Evolutionary conservation across 345 rosid species (phyloP), one percentile per base, ranked within the genome.

Genomic region (Brassica rapa): DNA sequence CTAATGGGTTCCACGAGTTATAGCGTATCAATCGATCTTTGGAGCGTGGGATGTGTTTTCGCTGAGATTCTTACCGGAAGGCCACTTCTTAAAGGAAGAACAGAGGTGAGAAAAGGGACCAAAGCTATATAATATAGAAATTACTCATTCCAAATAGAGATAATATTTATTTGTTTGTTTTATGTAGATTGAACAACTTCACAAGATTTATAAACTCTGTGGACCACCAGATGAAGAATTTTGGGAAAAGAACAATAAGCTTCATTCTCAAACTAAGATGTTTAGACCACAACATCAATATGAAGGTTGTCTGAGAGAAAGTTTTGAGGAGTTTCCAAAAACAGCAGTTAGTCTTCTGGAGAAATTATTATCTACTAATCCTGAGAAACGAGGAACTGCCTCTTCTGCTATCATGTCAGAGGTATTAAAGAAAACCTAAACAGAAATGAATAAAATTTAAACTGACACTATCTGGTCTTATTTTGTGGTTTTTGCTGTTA

Each of bases 41-140:
- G 97, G 97, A 91, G 97, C 60, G 86, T 88, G 5, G 97, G 97
- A 12, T 91, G 94, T 41, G 97, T 89, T 7, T 87, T 91, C 68
- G 88, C 91, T 1, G 92, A 89, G 83, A 83, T 91, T 75, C 85
- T 88, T 46, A 62, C 83, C 5, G 89, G 92, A 25, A 89, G 82
- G 57, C 97, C 94, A 76, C 82, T 87, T n/a, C 90, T 91, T 2
- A 91, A 89, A 80, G 97, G 92, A 62, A 86, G 97, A 84, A 91
- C 97, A 64, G 80, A 80, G 76, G 83, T 80, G 4, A 68, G 66
- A 27, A 62, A 62, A 61, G 8, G 14, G 53, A 61, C 35, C 37
- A 32, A 49, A 67, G 8, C 8, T 0, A 37, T 21, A 41, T 8
- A 65, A 4, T 6, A 32, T 55, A 33, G 24, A 60, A 29, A 9